Base-by-base conservation (phyloP, 768 basidiomycete species). In the Russula dissimulans region DNA sequence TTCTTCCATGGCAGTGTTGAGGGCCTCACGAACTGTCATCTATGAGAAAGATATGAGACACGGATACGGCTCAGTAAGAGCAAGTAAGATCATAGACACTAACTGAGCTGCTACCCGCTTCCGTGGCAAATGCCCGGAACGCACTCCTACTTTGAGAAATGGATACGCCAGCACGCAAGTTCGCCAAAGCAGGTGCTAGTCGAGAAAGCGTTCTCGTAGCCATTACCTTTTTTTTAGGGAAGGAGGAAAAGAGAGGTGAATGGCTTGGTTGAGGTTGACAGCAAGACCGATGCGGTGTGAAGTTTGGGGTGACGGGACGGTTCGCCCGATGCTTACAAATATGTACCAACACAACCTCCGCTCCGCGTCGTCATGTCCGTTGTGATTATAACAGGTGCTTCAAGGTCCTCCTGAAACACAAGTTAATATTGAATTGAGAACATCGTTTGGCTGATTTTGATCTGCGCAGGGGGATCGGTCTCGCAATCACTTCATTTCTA, bases 1-100 rank as follows among this genome's bases (percentile, higher is more conserved):
- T 77, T 99, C 97, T 77, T 97, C 97, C 91, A 99, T 94, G 32
- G 97, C 97, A 57, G 86, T 76, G 75, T 97, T 98, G 65, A 99
- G 86, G 46, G 97, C 97, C 57, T 99, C 97, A 70, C 97, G 91
- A 63, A 97, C 95, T 57, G 94, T 98, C 95, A 95, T 92, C 92
- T 94, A 65, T 36, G 57, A 42, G 31, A 22, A 34, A 50, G 39
- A 54, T 53, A 63, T 54, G 66, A 64, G 61, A 50, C 60, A 67
- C 10, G 15, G 14, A 14, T 1, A 65, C 10, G 63, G 66, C 54
- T 59, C 61, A 63, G 57, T 15, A 56, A 53, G 12, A 26, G n/a
- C 22, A 78, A 77, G 46, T 4, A 72, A 70, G 68, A 76, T 49
- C 29, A 74, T 26, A 26, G 57, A 77, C 80, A 64, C 66, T 39